Base-by-base conservation (phyloP, 306 rosid species). In the Gillenia trifoliata region DNA sequence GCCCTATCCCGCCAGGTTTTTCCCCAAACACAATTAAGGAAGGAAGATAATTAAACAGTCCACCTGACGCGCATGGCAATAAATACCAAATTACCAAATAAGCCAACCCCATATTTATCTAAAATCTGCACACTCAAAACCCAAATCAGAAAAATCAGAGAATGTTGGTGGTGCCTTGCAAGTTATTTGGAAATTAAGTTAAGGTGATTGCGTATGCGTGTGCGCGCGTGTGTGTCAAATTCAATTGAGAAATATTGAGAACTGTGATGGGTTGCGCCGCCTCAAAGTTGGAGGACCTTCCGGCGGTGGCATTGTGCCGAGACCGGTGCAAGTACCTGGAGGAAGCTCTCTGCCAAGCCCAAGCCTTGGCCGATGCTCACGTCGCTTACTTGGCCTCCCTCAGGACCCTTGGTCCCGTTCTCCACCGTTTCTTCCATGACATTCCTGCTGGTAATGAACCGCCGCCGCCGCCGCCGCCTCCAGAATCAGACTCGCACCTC, bases 281-380 rank as follows among this genome's bases (percentile, higher is more conserved):
- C 82, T 93, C 97, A 10, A 88, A 60, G 59, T 87, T 91, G 30
- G 88, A 90, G 11, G 80, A 80, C 29, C 88, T 88, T 11, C 98
- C 96, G 25, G 90, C 90, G 23, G 97, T 93, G 80, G 75, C 89
- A 40, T 54, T 93, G 2, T 91, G 98, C 86, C 96, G 94, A 11
- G 96, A 93, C 71, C 97, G 98, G 43, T 89, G 90, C 88, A 84
- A 72, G n/a, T 89, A 73, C 76, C 64, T 90, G 2, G 88, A 91
- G 65, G 85, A 89, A 67, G 88, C 97, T 11, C 89, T 93, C 75
- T 63, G 78, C 13, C 91, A 78, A 29, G 75, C 91, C 85, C 83
- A 82, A 75, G 68, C 86, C 52, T 84, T 93, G 45, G 84, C 92
- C n/a, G 90, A 91, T 12, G 87, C 98, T 9, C 98, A 93, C 80